These are phyloP conservation scores for Actinidia polygama DNA, from an alignment of 179 eudicot genomes.

Conservation along the genomic window DNA sequence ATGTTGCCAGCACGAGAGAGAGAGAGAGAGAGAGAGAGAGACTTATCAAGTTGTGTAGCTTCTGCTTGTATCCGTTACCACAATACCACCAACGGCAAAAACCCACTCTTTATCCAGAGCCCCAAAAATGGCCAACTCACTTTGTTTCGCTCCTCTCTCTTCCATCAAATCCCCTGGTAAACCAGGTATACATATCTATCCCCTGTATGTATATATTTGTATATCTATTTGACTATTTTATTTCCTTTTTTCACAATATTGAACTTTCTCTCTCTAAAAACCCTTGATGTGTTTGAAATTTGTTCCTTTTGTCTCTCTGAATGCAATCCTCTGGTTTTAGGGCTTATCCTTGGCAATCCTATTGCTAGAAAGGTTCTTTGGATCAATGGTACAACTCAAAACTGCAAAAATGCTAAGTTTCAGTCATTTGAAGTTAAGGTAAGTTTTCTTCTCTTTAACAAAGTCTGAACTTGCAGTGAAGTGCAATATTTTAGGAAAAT, in stretches of 20 bases:
- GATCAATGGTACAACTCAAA: conserved; percentile 35
- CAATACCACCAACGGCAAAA: not conserved
- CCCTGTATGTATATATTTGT: not conserved
- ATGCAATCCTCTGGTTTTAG: conserved; percentile 26
- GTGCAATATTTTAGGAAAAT: not conserved
- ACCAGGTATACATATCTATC: conserved; percentile 24
- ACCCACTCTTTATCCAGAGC: not conserved
- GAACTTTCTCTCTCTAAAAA: not conserved
- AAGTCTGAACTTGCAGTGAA: not conserved
- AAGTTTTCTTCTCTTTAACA: not conserved
- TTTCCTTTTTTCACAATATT: not conserved
- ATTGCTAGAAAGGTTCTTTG: conserved; percentile 34
- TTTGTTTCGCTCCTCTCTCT: conserved; percentile 36
- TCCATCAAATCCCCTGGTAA: conserved; percentile 28
- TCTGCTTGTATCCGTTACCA: conserved; percentile 1
- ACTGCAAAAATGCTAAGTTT: conserved; percentile 36
- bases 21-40: not conserved
- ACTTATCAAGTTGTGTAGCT: conserved; percentile 18
- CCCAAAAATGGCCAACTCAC: conserved; percentile 36
- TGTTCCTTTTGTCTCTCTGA: not conserved
- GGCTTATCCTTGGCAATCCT: conserved; percentile 39
- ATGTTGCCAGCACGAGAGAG: too few species aligned
- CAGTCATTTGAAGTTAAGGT: conserved; percentile 41
- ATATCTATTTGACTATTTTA: not conserved
- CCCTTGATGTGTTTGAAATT: not conserved